Evolutionary conservation across 2,329 filamentous ascomycete genomes (phyloP).

Genomic region (Trichophyton benhamiae): DNA sequence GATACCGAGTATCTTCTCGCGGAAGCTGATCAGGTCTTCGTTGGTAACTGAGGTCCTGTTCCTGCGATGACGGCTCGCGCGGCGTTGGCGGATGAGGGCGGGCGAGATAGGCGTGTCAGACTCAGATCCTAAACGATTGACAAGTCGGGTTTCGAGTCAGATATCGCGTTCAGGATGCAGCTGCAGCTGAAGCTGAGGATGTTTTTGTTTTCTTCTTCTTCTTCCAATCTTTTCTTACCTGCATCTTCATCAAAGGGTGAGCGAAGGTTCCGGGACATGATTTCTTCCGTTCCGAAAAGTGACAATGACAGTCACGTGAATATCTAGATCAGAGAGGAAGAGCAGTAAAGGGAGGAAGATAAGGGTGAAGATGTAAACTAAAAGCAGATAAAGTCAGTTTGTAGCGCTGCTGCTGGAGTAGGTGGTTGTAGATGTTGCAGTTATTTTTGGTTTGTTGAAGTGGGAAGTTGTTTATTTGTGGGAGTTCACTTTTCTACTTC

Average conservation of each 20-base stretch:
- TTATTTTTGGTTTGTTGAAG: neutral
- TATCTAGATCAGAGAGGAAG: neutral
- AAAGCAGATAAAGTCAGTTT: neutral
- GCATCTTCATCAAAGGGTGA: conserved; percentile 1
- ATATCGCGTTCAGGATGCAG: neutral
- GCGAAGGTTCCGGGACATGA: neutral
- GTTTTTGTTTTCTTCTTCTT: neutral
- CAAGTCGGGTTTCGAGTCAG: neutral
- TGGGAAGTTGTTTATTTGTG: neutral
- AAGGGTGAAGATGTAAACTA: neutral
- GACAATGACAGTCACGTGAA: neutral
- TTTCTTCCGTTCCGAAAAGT: conserved; percentile 1
- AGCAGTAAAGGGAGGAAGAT: neutral
- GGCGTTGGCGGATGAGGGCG: conserved; percentile 1
- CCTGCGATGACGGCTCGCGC: conserved; percentile 13
- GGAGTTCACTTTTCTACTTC: neutral
- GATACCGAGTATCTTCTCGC: conserved; percentile 12
- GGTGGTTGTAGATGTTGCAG: neutral
- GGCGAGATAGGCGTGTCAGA: conserved; percentile 1
- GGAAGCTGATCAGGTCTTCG: conserved; percentile 14
- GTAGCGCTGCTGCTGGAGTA: neutral
- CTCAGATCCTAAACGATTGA: neutral
- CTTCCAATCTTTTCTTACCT: neutral
- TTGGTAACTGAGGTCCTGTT: conserved; percentile 12
- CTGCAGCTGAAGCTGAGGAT: neutral